Conservation (phyloP, 2,329 filamentous ascomycete genomes). For the Aspergillus ruber region DNA sequence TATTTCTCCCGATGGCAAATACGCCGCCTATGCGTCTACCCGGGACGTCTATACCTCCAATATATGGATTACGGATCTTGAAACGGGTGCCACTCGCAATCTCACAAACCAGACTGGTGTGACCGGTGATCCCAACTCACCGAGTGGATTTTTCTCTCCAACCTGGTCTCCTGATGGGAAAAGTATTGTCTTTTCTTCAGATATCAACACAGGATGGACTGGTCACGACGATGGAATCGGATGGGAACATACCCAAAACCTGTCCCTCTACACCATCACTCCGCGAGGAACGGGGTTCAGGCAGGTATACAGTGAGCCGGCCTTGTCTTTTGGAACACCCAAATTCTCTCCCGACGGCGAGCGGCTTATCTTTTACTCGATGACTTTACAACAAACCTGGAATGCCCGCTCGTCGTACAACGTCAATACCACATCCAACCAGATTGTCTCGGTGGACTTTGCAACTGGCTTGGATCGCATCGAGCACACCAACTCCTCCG, state of each 20-base stretch:
- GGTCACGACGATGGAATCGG: constrained; percentile 2
- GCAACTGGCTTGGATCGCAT: neutral
- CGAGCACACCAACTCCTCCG: neutral
- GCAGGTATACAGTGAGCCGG: constrained; percentile 1
- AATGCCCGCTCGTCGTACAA: neutral
- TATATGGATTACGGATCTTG: constrained; percentile 2
- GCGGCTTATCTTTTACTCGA: constrained; percentile 2
- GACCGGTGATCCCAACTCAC: neutral
- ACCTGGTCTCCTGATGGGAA: neutral
- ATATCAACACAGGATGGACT: constrained; percentile 4
- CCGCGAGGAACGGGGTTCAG: constrained; percentile 1
- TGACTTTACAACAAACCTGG: constrained; percentile 3
- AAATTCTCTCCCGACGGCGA: constrained; percentile 2
- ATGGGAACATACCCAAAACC: constrained; percentile 5
- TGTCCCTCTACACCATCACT: constrained; percentile 1
- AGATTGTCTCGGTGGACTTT: constrained; percentile 4
- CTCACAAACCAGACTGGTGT: constrained; percentile 3
- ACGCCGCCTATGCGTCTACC: constrained; percentile 1
- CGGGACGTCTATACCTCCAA: constrained; percentile 1
- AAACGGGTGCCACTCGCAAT: neutral
- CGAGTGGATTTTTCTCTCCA: constrained; percentile 6
- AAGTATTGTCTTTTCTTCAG: constrained; percentile 3
- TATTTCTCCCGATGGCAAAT: constrained; percentile 4
- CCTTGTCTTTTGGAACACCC: constrained; percentile 1
- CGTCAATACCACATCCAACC: neutral